These are phyloP conservation scores for Phytophthora aleatoria DNA, from an alignment of 352 stramenopile species.

Conservation along the genomic window DNA sequence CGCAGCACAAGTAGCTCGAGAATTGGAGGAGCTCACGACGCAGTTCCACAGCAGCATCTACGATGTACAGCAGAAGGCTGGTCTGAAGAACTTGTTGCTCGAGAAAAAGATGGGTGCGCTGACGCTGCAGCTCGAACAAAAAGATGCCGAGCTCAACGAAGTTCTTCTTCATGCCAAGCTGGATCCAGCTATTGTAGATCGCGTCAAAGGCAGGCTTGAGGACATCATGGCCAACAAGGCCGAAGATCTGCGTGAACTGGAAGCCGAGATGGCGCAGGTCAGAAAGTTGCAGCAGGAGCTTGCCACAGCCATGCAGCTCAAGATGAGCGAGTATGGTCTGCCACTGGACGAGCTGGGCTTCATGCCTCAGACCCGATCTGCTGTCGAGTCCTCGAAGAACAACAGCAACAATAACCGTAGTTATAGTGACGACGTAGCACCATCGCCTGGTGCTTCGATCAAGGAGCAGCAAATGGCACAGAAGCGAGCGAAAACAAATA, in stretches of 20 bases:
- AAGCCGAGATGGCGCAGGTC: constrained; percentile 78
- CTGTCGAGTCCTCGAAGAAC: constrained; percentile 12
- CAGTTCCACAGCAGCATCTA: constrained; percentile 91
- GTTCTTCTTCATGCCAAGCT: constrained; percentile 92
- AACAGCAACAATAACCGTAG: constrained; percentile 38
- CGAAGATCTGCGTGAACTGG: constrained; percentile 79
- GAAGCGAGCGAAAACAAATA: constrained; percentile 21
- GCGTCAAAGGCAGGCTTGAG: constrained; percentile 86
- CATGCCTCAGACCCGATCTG: constrained; percentile 28
- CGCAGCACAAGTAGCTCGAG: constrained; percentile 78
- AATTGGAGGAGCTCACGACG: constrained; percentile 90
- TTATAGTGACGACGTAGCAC: neutral
- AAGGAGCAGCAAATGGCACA: constrained; percentile 24
- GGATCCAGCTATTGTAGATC: constrained; percentile 80
- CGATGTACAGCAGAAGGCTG: constrained; percentile 93
- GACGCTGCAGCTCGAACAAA: constrained; percentile 86
- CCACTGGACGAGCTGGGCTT: constrained; percentile 90
- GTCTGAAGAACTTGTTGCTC: constrained; percentile 94
- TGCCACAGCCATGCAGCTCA: constrained; percentile 76
- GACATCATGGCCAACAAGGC: constrained; percentile 92
- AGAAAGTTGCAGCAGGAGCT: constrained; percentile 83
- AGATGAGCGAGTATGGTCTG: constrained; percentile 92
- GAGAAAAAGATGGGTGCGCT: constrained; percentile 94
- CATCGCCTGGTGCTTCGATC: constrained; percentile 5
- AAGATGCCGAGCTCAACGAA: constrained; percentile 93